These are phyloP conservation scores for Hyphopichia fennica DNA, from an alignment of 1,139 yeast genomes.

Conservation along the genomic window DNA sequence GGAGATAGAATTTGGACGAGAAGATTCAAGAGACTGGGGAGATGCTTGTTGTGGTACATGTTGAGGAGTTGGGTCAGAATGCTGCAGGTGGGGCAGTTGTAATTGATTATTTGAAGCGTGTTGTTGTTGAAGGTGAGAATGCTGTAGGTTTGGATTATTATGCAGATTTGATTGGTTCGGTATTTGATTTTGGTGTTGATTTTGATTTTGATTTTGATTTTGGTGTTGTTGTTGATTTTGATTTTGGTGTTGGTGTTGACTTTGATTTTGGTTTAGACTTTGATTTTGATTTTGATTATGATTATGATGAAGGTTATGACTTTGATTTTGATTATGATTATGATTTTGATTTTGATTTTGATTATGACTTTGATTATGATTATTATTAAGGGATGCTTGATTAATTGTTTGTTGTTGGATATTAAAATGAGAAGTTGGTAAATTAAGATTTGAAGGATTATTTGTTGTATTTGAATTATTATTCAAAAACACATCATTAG, in stretches of 20 bases:
- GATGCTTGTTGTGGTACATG: constrained; percentile 17
- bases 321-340: constrained; percentile 6
- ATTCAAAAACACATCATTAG: constrained; percentile 81
- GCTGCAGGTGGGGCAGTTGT: constrained; percentile 4
- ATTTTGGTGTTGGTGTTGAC: constrained; percentile 17
- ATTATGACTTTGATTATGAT: constrained; percentile 1
- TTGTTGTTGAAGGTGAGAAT: constrained; percentile 11
- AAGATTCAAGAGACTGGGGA: constrained; percentile 3
- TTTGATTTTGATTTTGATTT: not conserved
- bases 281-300: constrained; percentile 8
- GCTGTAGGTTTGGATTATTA: constrained; percentile 11
- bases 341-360: constrained; percentile 8
- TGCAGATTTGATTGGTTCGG: not conserved
- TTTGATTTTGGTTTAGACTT: constrained; percentile 6
- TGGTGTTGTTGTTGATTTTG: constrained; percentile 7
- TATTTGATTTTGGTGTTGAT: not conserved
- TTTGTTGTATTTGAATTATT: constrained; percentile 22
- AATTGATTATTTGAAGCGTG: constrained; percentile 4
- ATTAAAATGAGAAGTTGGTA: constrained; percentile 19
- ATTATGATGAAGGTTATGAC: constrained; percentile 3
- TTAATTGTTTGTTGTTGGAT: constrained; percentile 21
- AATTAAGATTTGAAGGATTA: constrained; percentile 9
- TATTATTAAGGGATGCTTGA: constrained; percentile 11
- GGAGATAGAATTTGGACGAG: constrained; percentile 17
- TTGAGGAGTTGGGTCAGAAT: constrained; percentile 10